phyloP scores from a whole-genome alignment of 345 rosid species.

The Corchorus capsularis region DNA sequence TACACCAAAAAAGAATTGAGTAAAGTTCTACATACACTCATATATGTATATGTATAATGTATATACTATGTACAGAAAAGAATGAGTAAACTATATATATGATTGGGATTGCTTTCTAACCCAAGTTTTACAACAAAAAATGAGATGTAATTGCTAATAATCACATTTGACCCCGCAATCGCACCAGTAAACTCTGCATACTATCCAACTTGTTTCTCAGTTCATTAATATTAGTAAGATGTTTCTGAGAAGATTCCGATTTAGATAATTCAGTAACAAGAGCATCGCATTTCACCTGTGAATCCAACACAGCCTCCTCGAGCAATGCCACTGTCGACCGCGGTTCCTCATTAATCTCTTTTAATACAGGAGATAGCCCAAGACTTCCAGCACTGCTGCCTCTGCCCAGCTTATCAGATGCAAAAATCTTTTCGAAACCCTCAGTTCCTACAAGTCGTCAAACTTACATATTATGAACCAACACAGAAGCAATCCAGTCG shows the following conservation, averaged over 20 bases:
- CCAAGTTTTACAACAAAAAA: conserved; percentile 30
- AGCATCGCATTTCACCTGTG: conserved; percentile 65
- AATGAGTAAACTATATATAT: conserved; percentile 28
- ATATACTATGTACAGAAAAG: conserved; percentile 43
- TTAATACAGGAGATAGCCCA: conserved; percentile 37
- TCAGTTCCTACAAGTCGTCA: conserved; percentile 65
- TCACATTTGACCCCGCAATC: conserved; percentile 65
- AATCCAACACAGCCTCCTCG: conserved; percentile 67
- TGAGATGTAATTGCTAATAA: background rate
- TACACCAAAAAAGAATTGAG: background rate
- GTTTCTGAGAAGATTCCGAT: conserved; percentile 43
- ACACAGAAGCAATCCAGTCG: too few species aligned
- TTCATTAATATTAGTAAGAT: conserved; percentile 44
- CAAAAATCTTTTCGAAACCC: conserved; percentile 76
- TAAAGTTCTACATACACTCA: conserved; percentile 8
- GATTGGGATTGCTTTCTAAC: background rate
- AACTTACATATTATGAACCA: background rate
- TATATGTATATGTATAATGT: conserved; percentile 18
- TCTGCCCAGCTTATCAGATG: conserved; percentile 51
- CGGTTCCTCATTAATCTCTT: conserved; percentile 28
- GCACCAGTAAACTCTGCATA: conserved; percentile 61
- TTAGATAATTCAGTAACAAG: conserved; percentile 40
- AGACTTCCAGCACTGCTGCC: conserved; percentile 43
- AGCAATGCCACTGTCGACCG: conserved; percentile 57
- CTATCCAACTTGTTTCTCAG: conserved; percentile 66